Percentiles rank a stretch among this genome's conserved stretches.
These are phyloP conservation scores for Niveomyces coronatus DNA, from an alignment of 2,329 filamentous ascomycete genomes.

Conservation along the genomic window DNA sequence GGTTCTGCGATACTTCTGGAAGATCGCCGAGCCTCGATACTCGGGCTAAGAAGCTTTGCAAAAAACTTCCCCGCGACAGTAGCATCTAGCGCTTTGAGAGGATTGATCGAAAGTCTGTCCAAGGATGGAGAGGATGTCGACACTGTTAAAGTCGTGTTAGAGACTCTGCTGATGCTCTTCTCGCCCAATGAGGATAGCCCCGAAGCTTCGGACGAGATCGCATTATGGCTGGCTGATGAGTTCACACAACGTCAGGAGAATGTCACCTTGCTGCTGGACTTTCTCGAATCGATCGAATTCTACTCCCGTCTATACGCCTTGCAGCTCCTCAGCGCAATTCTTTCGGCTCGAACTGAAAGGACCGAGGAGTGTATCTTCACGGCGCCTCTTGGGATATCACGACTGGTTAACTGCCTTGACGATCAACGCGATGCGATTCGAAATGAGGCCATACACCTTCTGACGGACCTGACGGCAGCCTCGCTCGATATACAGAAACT, in stretches of 20 bases:
- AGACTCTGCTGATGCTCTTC: constrained; percentile 93
- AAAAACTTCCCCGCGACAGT: constrained; percentile 96
- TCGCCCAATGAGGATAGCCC: constrained; percentile 60
- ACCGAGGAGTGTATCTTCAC: constrained; percentile 91
- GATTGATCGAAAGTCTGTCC: constrained; percentile 72
- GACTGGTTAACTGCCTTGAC: constrained; percentile 73
- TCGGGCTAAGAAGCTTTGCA: constrained; percentile 88
- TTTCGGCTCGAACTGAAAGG: constrained; percentile 74
- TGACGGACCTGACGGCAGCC: constrained; percentile 78
- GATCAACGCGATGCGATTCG: constrained; percentile 79
- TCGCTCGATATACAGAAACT: constrained; percentile 89
- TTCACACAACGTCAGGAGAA: constrained; percentile 98
- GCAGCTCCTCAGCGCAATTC: constrained; percentile 79
- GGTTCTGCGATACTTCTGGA: constrained; percentile 85
- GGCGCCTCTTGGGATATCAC: constrained; percentile 77
- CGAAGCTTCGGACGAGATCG: constrained; percentile 93
- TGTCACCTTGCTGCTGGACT: constrained; percentile 78
- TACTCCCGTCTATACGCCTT: constrained; percentile 86
- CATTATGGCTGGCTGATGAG: constrained; percentile 91
- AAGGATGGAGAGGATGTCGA: constrained; percentile 93
- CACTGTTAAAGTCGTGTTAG: constrained; percentile 87
- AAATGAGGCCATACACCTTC: constrained; percentile 76
- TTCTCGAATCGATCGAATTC: constrained; percentile 79
- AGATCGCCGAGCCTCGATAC: constrained; percentile 85
- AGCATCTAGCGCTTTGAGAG: constrained; percentile 81